Conservation (phyloP, 805 yeast species). For the Yarrowia divulgata region DNA sequence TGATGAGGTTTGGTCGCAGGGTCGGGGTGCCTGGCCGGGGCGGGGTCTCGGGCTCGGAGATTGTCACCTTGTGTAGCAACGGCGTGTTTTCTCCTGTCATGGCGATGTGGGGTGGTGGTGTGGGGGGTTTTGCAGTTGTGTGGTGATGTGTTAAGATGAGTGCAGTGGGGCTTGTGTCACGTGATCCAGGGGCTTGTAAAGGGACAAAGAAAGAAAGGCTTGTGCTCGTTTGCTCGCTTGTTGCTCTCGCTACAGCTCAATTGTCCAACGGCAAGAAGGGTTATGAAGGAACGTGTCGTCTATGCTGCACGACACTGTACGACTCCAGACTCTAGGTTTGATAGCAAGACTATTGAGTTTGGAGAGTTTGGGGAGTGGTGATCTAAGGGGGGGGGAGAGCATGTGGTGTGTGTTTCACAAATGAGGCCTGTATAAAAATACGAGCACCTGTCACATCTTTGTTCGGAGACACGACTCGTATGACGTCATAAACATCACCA, state of each 20-base stretch:
- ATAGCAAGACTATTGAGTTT: conserved; percentile 29
- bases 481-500: too few relatives aligned
- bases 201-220: too few relatives aligned
- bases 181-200: background rate
- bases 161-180: background rate
- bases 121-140: background rate
- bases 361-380: background rate
- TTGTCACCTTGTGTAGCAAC: conserved; percentile 31
- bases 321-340: conserved; percentile 32
- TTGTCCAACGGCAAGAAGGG: background rate
- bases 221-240: too few relatives aligned
- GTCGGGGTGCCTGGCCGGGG: conserved; percentile 36
- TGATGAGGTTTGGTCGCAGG: conserved; percentile 19
- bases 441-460: too few relatives aligned
- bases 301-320: conserved; percentile 37
- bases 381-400: background rate
- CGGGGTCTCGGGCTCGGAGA: conserved; percentile 19
- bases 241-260: background rate
- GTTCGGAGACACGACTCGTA: too few relatives aligned
- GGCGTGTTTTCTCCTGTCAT: conserved; percentile 35
- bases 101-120: background rate
- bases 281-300: conserved; percentile 26
- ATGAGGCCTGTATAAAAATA: too few relatives aligned
- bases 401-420: background rate
- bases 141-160: background rate